Evolutionary conservation across 768 basidiomycete genomes (phyloP), one percentile per base, ranked within the genome.

Genomic region (Termitomyces sp.): DNA sequence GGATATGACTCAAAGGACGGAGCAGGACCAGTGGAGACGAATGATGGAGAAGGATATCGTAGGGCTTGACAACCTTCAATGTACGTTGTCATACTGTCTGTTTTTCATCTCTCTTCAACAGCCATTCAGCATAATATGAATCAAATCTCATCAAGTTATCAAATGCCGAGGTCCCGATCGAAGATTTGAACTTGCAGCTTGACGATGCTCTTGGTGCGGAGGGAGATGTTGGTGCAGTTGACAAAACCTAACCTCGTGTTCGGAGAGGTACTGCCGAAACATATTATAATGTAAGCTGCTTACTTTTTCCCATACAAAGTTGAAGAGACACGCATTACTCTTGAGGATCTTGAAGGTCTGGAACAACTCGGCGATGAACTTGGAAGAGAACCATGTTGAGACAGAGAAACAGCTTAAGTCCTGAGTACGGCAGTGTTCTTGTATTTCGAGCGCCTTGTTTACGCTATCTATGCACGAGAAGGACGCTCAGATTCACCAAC

Each of bases 301-400:
- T 12, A 60, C 26, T 9, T 26, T 48, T 33, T 37, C 22, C 5
- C n/a, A n/a, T 65, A 95, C 92, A 95, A 95, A 85, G 93, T 98
- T 62, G 97, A 98, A 69, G 95, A 98, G 72, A 95, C 98, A 91
- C 84, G 93, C 13, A 88, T 93, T 55, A 92, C 91, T 0, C 93
- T 98, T 55, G 96, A 98, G 70, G 97, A 99, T 66, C 84, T 98
- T 4, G 97, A 99, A 68, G 86, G 95, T 12, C 83, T 99, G 43
- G 91, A 95, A 68, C 96, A 98, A 67, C 87, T 99, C 48, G 93
- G 89, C 55, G 96, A 99, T 60, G 97, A 99, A 73, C 82, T 99
- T 2, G n/a, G 97, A 98, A 71, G 95, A 98, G 72, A 95, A 93
- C 65, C 96, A 98, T 62, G 69, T 91, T 2, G 96, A 97, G 71